These are phyloP conservation scores for Hypoxylon perforatum DNA, from an alignment of 495 filamentous ascomycete genomes.

Conservation along the genomic window DNA sequence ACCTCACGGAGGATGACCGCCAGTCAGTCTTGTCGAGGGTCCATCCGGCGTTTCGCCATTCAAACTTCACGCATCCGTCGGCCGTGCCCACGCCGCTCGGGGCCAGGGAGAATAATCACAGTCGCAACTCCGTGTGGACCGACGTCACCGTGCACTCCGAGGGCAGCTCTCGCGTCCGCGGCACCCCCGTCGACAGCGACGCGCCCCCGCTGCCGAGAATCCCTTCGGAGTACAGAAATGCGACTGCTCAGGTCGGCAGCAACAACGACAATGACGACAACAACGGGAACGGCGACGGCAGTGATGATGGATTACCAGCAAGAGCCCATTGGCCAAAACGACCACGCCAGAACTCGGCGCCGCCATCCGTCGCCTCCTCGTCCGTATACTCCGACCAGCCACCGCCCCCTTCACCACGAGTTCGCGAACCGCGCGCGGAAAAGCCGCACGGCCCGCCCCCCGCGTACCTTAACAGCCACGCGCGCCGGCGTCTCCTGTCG, in stretches of 20 bases:
- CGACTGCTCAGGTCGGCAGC: too few species aligned
- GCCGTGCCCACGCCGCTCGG: constrained; percentile 36
- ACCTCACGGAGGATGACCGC: constrained; percentile 19
- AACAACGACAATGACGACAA: too few species aligned
- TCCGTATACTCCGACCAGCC: constrained; percentile 14
- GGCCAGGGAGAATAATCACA: constrained; percentile 8
- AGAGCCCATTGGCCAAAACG: not conserved
- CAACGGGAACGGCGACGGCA: not conserved
- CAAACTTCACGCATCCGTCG: constrained; percentile 19
- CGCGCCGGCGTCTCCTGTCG: too few species aligned
- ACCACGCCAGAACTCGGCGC: not conserved
- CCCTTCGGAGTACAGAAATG: constrained; percentile 24
- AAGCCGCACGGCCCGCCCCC: not conserved
- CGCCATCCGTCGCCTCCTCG: not conserved
- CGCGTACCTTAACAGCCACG: too few species aligned
- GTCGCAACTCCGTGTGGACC: constrained; percentile 24
- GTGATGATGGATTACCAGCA: too few species aligned
- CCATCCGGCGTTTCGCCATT: constrained; percentile 45
- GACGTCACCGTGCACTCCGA: constrained; percentile 34
- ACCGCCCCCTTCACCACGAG: not conserved
- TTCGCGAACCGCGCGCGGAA: not conserved
- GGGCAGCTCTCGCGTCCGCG: not conserved
- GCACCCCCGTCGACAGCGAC: not conserved
- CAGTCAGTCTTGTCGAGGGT: constrained; percentile 39
- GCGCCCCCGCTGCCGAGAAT: constrained; percentile 31